phyloP scores from a whole-genome alignment of 148 eudicot genomes.

The Cornus suecica region DNA sequence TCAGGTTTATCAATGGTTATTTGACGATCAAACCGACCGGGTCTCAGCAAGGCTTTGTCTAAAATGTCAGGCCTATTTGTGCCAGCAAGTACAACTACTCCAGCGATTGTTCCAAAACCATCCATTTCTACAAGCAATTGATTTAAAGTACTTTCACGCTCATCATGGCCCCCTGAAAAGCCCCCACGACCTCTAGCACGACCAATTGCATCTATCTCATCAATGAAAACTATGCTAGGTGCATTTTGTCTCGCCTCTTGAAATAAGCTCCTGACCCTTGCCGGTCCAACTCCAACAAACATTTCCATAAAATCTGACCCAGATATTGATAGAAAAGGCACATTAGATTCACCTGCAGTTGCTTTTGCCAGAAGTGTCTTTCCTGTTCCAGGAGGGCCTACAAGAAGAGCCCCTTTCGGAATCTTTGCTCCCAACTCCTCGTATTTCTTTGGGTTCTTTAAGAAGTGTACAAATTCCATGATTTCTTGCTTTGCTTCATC shows the following conservation, averaged over 20 bases:
- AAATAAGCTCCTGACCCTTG: constrained; percentile 63
- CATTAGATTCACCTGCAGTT: constrained; percentile 68
- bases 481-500: constrained; percentile 75
- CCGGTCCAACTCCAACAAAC: constrained; percentile 76
- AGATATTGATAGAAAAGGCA: constrained; percentile 62
- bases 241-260: constrained; percentile 64
- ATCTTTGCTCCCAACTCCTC: constrained; percentile 69
- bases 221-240: constrained; percentile 69
- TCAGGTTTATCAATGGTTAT: constrained; percentile 65
- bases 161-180: constrained; percentile 51
- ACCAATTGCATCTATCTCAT: constrained; percentile 78
- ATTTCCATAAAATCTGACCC: constrained; percentile 77
- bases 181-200: constrained; percentile 66
- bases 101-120: constrained; percentile 66
- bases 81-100: constrained; percentile 68
- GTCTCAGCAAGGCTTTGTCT: constrained; percentile 66
- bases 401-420: constrained; percentile 68
- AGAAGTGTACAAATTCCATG: constrained; percentile 63
- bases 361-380: constrained; percentile 75
- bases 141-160: constrained; percentile 65
- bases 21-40: constrained; percentile 76
- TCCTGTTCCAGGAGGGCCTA: constrained; percentile 82
- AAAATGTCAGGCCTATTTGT: constrained; percentile 66
- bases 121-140: constrained; percentile 78
- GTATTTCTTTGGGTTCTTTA: constrained; percentile 58